Evolutionary conservation across 176 grass and related monocot genomes (phyloP).

Genomic region (Rhynchospora breviuscula): DNA sequence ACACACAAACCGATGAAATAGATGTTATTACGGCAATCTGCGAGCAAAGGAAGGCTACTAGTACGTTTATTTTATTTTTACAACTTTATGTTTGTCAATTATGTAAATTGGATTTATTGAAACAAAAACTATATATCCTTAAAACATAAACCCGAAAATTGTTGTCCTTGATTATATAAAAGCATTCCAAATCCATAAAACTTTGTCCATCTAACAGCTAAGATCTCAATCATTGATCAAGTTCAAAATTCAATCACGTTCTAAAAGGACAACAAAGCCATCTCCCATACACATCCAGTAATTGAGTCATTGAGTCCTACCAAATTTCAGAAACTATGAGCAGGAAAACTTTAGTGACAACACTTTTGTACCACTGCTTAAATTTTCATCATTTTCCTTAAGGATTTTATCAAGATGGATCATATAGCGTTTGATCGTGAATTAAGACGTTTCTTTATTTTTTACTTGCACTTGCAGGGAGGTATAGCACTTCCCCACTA

Average conservation of each 20-base stretch:
- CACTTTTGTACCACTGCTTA: neutral
- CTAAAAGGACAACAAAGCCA: too few species aligned
- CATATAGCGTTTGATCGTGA: neutral
- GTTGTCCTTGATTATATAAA: neutral
- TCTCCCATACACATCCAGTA: neutral
- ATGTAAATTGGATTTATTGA: neutral
- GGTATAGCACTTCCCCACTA: neutral
- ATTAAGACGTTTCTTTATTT: neutral
- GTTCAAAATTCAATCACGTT: neutral
- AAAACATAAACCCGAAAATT: neutral
- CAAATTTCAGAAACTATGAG: neutral
- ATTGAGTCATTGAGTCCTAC: neutral
- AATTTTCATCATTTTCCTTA: neutral
- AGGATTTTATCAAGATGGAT: neutral
- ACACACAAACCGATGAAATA: neutral
- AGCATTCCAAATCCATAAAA: neutral
- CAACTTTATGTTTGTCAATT: neutral
- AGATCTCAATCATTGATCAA: neutral
- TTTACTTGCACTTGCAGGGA: neutral
- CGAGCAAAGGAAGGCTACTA: neutral
- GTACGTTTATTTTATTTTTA: slow-evolving; percentile 3
- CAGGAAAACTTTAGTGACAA: neutral
- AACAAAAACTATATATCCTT: neutral
- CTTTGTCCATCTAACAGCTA: neutral
- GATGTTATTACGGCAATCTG: slow-evolving; percentile 9